These are phyloP conservation scores for Sporobolomyces phaffii DNA, from an alignment of 768 basidiomycete genomes.

Conservation along the genomic window DNA sequence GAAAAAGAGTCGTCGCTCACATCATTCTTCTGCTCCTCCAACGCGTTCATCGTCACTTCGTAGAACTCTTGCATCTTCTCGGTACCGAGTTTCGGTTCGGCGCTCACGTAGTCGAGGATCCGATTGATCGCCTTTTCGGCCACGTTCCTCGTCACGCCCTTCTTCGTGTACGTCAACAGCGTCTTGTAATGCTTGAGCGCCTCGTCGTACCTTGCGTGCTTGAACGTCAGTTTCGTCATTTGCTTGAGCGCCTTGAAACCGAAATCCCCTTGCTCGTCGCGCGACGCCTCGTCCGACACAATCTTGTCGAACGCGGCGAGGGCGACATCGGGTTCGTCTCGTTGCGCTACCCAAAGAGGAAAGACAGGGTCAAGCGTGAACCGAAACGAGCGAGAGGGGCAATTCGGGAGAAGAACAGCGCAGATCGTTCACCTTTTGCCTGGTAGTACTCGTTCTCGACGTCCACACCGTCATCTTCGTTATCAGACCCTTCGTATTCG, in stretches of 20 bases:
- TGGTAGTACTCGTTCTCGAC: slow-evolving; percentile 98
- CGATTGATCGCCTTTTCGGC: slow-evolving; percentile 99
- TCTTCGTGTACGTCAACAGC: slow-evolving; percentile 88
- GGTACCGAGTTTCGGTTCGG: slow-evolving; percentile 51
- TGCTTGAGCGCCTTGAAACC: slow-evolving; percentile 99
- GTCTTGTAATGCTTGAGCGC: slow-evolving; percentile 79
- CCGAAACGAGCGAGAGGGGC: background rate
- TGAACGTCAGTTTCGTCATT: slow-evolving; percentile 85
- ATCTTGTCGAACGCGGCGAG: slow-evolving; percentile 82
- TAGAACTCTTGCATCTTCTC: slow-evolving; percentile 91
- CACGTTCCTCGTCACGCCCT: slow-evolving; percentile 87
- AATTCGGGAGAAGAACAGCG: background rate
- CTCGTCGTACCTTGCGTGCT: slow-evolving; percentile 66
- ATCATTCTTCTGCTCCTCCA: slow-evolving; percentile 94
- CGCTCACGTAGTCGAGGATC: slow-evolving; percentile 82
- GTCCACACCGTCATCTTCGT: slow-evolving; percentile 71
- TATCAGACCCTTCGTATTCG: slow-evolving; percentile 87
- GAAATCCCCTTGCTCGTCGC: slow-evolving; percentile 75
- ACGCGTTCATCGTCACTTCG: slow-evolving; percentile 78
- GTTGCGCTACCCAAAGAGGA: slow-evolving; percentile 17
- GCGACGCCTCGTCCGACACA: slow-evolving; percentile 82
- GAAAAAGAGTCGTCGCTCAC: slow-evolving; percentile 51
- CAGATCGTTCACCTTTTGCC: slow-evolving; percentile 69
- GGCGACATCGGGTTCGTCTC: slow-evolving; percentile 81
- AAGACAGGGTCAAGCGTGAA: background rate